Percentiles rank a stretch among this genome's conserved stretches.
Evolutionary conservation across 2,329 filamentous ascomycete species (phyloP).

Genomic region (Diplodia seriata): DNA sequence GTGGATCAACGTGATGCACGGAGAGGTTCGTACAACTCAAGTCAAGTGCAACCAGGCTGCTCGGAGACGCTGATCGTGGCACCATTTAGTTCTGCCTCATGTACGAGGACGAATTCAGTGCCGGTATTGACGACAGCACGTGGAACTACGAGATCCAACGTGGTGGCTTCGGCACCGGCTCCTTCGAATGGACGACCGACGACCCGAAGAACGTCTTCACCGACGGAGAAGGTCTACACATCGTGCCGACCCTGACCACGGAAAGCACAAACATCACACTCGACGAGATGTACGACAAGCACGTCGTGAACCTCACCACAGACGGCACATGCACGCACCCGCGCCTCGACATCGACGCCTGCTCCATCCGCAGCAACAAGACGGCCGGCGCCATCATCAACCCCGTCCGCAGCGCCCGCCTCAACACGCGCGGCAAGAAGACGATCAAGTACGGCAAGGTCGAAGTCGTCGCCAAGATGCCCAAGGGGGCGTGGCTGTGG

Average conservation of each 20-base stretch:
- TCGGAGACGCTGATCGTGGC: not conserved
- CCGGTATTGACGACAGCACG: slow-evolving; percentile 49
- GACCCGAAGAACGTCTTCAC: slow-evolving; percentile 57
- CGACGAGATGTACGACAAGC: slow-evolving; percentile 47
- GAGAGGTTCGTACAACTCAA: slow-evolving; percentile 1
- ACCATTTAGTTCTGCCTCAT: slow-evolving; percentile 58
- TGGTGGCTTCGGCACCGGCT: slow-evolving; percentile 52
- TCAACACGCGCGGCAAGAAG: slow-evolving; percentile 57
- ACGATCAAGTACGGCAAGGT: slow-evolving; percentile 49
- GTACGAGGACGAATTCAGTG: slow-evolving; percentile 57
- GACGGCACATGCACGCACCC: slow-evolving; percentile 32
- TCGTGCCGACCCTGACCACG: slow-evolving; percentile 55
- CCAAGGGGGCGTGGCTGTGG: slow-evolving; percentile 61
- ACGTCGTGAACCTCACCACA: slow-evolving; percentile 53
- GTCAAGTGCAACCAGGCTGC: not conserved
- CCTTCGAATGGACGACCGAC: slow-evolving; percentile 62
- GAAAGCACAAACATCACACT: slow-evolving; percentile 48
- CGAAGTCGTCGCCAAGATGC: slow-evolving; percentile 61
- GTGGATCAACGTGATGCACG: slow-evolving; percentile 39
- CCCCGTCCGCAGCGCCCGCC: slow-evolving; percentile 57
- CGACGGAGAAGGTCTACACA: slow-evolving; percentile 58
- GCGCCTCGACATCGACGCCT: slow-evolving; percentile 41
- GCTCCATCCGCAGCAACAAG: slow-evolving; percentile 53
- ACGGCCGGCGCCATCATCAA: slow-evolving; percentile 57
- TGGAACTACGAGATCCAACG: slow-evolving; percentile 60